Base-by-base conservation (phyloP, 768 basidiomycete species). In the Boletellus ananiceps region DNA sequence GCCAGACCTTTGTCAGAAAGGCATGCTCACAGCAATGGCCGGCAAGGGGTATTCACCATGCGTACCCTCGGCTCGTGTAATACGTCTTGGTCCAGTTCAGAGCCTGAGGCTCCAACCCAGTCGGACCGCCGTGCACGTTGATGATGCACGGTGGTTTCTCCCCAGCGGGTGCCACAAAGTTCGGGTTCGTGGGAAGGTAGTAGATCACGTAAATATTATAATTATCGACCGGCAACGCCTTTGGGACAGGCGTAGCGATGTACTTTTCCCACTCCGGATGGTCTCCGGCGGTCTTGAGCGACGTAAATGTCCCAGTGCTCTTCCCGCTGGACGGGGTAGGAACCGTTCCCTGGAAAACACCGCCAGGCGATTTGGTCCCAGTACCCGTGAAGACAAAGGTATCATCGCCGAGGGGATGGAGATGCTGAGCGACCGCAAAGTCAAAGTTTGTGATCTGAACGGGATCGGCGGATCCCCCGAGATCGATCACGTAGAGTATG, bases 111-210 rank as follows among this genome's bases (percentile, higher is more conserved):
- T 71, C 67, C 9, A 71, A 58, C 0, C 51, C 63, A 0, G 86
- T 88, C 0, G 88, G 88, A 0, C 88, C 86, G 1, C 88, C 88
- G 53, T 90, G 88, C 2, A 80, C 76, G 27, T 70, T 57, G 0
- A 87, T 60, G 11, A 88, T 70, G 40, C 79, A 80, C 2, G 88
- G 88, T 0, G 88, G 88, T 42, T 71, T 74, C 60, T 86, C 82
- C 5, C 68, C 73, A 5, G 0, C 61, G 50, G 5, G 57, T 49
- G 35, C 63, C 74, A 60, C 49, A 60, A 80, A 88, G 0, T 72
- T 62, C 0, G 81, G 82, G 50, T 86, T 87, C 23, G 64, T 72
- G 0, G 88, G 88, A 1, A 76, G 65, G 47, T 84, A 85, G 57
- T 74, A 83, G 8, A 87, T 69, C 3, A 79, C 76, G 58, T 88